These are phyloP conservation scores for Flagelloscypha sp. DNA, from an alignment of 768 basidiomycete genomes.

Conservation along the genomic window DNA sequence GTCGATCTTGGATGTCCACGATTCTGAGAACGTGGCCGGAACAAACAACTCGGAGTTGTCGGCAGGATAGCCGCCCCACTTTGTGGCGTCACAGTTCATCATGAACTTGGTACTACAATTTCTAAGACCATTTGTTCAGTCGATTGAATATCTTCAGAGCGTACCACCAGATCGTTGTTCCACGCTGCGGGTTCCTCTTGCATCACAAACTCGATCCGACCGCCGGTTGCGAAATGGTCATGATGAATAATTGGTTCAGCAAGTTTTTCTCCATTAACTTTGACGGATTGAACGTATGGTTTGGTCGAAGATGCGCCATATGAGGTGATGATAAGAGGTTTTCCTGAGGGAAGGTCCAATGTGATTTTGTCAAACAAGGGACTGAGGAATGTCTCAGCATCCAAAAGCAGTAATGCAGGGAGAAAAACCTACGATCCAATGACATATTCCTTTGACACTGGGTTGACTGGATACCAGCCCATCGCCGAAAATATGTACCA, in stretches of 20 bases:
- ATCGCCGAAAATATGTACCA: constrained; percentile 81
- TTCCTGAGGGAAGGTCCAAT: constrained; percentile 41
- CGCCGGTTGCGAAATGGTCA: constrained; percentile 51
- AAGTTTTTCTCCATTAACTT: constrained; percentile 41
- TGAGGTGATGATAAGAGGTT: constrained; percentile 44
- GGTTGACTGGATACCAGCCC: constrained; percentile 82
- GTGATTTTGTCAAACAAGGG: constrained; percentile 48
- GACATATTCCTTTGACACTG: constrained; percentile 66
- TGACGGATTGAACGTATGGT: constrained; percentile 53
- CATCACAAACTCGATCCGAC: constrained; percentile 59
- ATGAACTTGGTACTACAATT: too few relatives aligned
- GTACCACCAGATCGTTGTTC: too few relatives aligned
- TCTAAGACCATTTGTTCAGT: too few relatives aligned
- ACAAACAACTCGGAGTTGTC: too few relatives aligned
- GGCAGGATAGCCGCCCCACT: too few relatives aligned
- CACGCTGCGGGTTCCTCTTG: too few relatives aligned
- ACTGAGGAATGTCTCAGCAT: constrained; percentile 11
- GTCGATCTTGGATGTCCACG: too few relatives aligned
- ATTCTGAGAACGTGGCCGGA: too few relatives aligned
- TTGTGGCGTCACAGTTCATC: too few relatives aligned
- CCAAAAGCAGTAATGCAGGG: neutral
- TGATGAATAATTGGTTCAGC: constrained; percentile 47
- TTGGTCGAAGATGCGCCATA: constrained; percentile 48
- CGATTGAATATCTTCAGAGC: too few relatives aligned
- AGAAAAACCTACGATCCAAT: constrained; percentile 53